Evolutionary conservation across 805 yeast species (phyloP).

Genomic region (Candida sithepensis): DNA sequence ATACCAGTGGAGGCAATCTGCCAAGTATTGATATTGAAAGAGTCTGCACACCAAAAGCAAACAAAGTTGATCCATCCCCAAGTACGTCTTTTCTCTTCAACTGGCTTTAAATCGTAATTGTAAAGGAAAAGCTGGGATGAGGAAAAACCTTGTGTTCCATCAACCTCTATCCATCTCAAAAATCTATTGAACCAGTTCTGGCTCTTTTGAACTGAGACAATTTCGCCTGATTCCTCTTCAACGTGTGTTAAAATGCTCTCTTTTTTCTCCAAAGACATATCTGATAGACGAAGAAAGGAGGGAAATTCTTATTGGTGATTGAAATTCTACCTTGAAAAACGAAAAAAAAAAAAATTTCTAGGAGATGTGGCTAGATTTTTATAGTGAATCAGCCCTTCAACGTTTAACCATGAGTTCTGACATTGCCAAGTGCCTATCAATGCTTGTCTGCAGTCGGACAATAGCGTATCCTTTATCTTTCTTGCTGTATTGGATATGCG

Average conservation of each 20-base stretch:
- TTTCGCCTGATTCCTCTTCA: neutral
- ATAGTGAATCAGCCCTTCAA: too few species aligned
- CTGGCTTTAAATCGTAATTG: conserved; percentile 77
- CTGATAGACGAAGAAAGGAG: too few species aligned
- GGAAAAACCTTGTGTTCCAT: conserved; percentile 36
- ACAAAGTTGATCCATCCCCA: conserved; percentile 85
- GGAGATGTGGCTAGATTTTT: neutral
- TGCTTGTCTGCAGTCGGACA: too few species aligned
- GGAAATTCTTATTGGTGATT: too few species aligned
- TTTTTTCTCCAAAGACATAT: neutral
- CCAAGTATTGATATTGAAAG: conserved; percentile 88
- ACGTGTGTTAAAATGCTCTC: neutral
- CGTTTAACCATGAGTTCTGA: too few species aligned
- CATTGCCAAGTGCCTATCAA: too few species aligned
- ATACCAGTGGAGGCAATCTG: conserved; percentile 88
- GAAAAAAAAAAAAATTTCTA: neutral
- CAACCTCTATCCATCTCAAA: conserved; percentile 21
- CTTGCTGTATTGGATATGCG: too few species aligned
- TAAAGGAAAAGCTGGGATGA: conserved; percentile 61
- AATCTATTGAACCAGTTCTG: conserved; percentile 5
- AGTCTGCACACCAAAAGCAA: conserved; percentile 84
- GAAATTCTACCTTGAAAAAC: too few species aligned
- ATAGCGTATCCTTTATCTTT: too few species aligned
- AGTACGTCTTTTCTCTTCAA: conserved; percentile 66
- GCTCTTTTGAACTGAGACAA: neutral